Evolutionary conservation across 2,329 filamentous ascomycete species (phyloP), one percentile per base, ranked within the genome.

Genomic region (Atkinsonella texensis): DNA sequence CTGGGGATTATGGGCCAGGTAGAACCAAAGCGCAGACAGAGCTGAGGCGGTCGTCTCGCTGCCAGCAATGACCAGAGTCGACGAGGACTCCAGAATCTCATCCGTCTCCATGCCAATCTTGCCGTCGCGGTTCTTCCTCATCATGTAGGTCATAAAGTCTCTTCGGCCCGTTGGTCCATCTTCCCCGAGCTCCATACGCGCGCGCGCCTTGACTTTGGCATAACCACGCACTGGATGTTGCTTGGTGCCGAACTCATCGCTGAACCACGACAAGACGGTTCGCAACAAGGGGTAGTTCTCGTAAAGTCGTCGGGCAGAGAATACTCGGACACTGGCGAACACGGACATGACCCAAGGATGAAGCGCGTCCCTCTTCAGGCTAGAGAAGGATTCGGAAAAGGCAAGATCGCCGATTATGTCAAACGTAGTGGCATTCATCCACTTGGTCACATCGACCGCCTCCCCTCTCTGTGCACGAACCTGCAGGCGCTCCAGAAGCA

Each of bases 321-420:
- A 4, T 8, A 53, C 50, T 1, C 49, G 51, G 31, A 60, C 23
- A 0, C 52, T 43, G 0, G 52, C 32, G 42, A 63, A 60, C 7
- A 65, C 57, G 4, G 55, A 48, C 0, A 31, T 38, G 2, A 65
- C 54, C 58, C 60, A 65, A 0, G 62, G 62, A 20, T 65, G 61
- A 45, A 59, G 58, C 23, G 56, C 55, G 39, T 55, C 56, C 42
- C 57, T 59, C n/a, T 63, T 55, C 9, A 72, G 56, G 51, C 64
- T 64, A 15, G 60, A 58, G 53, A 72, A 74, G 0, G 68, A 65
- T 45, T 73, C 66, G 12, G 69, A 70, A 54, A 74, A 75, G 0
- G 69, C 64, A 32, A 76, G 61, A 42, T 64, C 57, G 7, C 62
- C 61, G n/a, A 71, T 66, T 18, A 73, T 66, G 56, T 73, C 70